Evolutionary conservation across 495 filamentous ascomycete species (phyloP), one percentile per base, ranked within the genome.

Genomic region (Xylaria grammica): DNA sequence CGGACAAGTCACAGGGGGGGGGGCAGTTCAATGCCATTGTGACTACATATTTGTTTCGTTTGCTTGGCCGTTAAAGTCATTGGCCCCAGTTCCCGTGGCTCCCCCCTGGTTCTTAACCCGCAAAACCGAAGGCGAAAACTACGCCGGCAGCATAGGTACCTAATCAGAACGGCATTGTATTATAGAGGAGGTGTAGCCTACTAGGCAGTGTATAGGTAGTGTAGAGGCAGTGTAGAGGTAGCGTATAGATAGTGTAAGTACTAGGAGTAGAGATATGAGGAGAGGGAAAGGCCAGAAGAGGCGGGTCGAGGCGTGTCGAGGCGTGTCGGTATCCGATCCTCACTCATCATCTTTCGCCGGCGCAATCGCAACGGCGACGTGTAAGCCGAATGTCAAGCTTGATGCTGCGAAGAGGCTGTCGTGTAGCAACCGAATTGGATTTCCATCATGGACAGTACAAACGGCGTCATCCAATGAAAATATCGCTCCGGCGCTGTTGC

Each of bases 391-490:
- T 50, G 45, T 3, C 13, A 17, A 52, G 58, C 34, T 69, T 45
- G 57, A 72, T 69, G 34, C 55, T 60, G 66, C 69, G 66, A 64
- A 57, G 53, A 65, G 45, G 63, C 65, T 69, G 69, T 67, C 61
- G 72, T 74, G 67, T 67, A 72, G 67, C 67, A 51, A 68, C 62
- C 68, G 61, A 66, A 65, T 56, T 74, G 65, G 72, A 70, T 69
- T 66, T 66, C 64, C 67, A 68, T 60, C 59, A n/a, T 60, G 44
- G 56, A 72, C 67, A 49, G 65, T 70, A 63, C 67, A 74, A 74
- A 74, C 72, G 69, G 67, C 58, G 52, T 13, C 53, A 53, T 60
- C 60, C 66, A 67, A 70, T 72, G 67, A 60, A 40, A 70, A 62
- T 63, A 67, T 58, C 34, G 66, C 3, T 34, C n/a, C 53, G 42